Base-by-base conservation (phyloP, 257 asterid genomes). In the Nicotiana paniculata region DNA sequence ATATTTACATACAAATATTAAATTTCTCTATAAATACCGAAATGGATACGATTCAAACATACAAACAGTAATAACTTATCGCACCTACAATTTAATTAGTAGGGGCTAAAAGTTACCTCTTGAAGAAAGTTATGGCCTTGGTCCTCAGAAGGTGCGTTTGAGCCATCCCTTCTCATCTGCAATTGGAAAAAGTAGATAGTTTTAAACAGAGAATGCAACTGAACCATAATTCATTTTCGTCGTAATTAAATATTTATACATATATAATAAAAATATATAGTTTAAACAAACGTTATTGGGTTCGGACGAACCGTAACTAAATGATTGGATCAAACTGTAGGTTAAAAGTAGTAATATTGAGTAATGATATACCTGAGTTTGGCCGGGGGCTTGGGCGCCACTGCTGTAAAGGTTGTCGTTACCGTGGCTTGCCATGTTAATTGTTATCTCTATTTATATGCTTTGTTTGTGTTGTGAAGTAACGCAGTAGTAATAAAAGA, bases 61-160 rank as follows among this genome's bases (percentile, higher is more conserved):
- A 9, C 8, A 43, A 21, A n/a, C 7, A 39, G 7, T 39, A 51
- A 51, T 48, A 39, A 39, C 46, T 39, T 2, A 39, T 81, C 21
- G 18, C 17, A n/a, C 46, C 2, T 33, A 51, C 3, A 26, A 17
- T 51, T 48, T 74, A 69, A 66, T 32, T n/a, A 80, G 18, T 53
- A 6, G 7, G 16, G 13, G 10, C 12, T 69, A 51, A 17, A 26
- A 77, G 54, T 77, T 83, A 83, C 85, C 85, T 83, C 82, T 24
- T 83, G 82, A 57, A 83, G 79, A 74, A 83, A 65, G 69, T 35
- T 70, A 13, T 37, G 74, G 4, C 33, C 79, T 77, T 66, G 79
- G 64, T 0, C 9, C 1, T 77, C 32, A 33, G 81, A 77, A 53
- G 69, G 81, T 57, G 51, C 69, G n/a, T 61, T 18, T 21, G 35